phyloP scores from a whole-genome alignment of 306 rosid genomes.

The Pyrus betulifolia region DNA sequence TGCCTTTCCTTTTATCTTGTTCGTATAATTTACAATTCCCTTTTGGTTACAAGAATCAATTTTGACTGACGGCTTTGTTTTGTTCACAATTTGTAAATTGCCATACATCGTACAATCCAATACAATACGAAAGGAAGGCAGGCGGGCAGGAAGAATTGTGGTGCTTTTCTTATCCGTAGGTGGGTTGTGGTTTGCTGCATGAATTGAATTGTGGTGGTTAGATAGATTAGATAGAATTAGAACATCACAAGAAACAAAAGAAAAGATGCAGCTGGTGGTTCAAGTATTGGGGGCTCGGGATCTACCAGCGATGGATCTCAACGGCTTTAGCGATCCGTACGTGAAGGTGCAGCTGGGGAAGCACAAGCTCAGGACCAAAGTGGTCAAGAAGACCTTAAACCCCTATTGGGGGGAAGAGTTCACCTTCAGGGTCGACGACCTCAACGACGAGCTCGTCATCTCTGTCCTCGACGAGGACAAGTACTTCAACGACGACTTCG shows the following conservation, averaged over 20 bases:
- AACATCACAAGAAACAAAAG: background rate
- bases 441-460: constrained; percentile 49
- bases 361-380: constrained; percentile 69
- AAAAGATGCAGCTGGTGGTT: constrained; percentile 65
- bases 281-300: constrained; percentile 78
- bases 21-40: background rate
- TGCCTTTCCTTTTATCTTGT: background rate
- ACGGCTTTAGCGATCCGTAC: constrained; percentile 64
- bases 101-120: background rate
- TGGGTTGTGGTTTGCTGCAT: background rate
- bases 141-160: background rate
- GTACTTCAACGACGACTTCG: constrained; percentile 68
- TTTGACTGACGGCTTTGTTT: background rate
- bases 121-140: background rate
- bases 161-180: background rate
- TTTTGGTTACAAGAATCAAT: background rate
- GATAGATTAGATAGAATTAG: background rate
- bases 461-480: constrained; percentile 77
- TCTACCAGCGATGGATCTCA: constrained; percentile 44
- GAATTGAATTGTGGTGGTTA: background rate
- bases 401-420: constrained; percentile 91
- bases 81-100: background rate
- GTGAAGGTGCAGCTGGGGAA: constrained; percentile 73
- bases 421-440: constrained; percentile 65
- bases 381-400: constrained; percentile 59